Evolutionary conservation across 345 rosid genomes (phyloP), one percentile per base, ranked within the genome.

Genomic region (Pugionium cornutum): DNA sequence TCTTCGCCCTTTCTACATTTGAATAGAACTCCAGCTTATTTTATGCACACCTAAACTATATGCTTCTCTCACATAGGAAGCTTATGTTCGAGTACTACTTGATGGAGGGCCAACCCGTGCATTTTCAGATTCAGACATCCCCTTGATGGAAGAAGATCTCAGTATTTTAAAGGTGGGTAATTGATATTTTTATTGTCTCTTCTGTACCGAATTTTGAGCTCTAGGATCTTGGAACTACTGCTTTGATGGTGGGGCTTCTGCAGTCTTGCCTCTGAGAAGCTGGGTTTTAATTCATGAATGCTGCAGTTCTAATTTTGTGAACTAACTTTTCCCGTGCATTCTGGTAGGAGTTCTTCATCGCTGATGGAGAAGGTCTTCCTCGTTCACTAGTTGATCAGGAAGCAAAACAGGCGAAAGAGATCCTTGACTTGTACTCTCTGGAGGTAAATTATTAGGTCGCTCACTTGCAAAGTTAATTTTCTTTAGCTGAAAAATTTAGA

Each of bases 101-200:
- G 89, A 94, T 73, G 99, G 99, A 74, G 97, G 99, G 42, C 92
- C 97, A 64, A 84, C 89, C 43, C 92, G 92, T 50, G 92, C 97
- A 47, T 94, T 84, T 70, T 84, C 95, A 35, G 86, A 90, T 75
- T 78, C 90, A 54, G 97, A 90, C 81, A 64, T 86, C 64, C 41
- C 58, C 27, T 54, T 89, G 79, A 77, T 94, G 87, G 95, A 90
- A 80, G 99, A 85, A 45, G 99, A 94, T 80, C 79, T 94, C 36
- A 63, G 62, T 57, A 70, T 65, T 31, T 80, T 94, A 82, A 90
- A 86, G 87, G 99, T 90, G 28, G 31, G 58, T 33, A n/a, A 48
- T 6, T 31, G 33, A 2, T 5, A 31, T 46, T 25, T 9, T 28
- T 26, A 2, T 45, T 58, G 11, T 7, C 52, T 44, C 4, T 48